Conservation (phyloP, 1,284 basidiomycete genomes). For the Heterobasidion parviporum region DNA sequence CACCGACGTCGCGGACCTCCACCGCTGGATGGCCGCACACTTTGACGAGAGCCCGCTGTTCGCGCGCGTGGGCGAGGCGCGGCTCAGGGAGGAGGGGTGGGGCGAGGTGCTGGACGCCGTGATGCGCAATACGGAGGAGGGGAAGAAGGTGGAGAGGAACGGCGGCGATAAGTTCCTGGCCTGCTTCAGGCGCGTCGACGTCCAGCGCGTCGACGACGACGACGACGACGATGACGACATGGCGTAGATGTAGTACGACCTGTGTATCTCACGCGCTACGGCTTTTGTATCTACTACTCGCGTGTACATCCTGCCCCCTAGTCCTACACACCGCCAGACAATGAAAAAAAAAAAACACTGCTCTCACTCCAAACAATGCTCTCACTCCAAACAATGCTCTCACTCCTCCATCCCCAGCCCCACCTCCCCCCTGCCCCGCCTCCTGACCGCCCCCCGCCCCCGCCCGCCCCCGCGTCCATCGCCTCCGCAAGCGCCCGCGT, state of each 20-base stretch:
- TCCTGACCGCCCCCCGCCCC: constrained; percentile 9
- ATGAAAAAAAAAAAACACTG: background rate
- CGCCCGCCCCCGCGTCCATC: constrained; percentile 27
- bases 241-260: background rate
- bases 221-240: background rate
- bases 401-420: constrained; percentile 14
- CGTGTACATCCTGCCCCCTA: background rate
- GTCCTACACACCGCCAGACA: too few relatives aligned
- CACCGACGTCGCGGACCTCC: constrained; percentile 92
- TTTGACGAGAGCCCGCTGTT: constrained; percentile 85
- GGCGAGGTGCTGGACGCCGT: constrained; percentile 76
- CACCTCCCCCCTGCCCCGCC: constrained; percentile 14
- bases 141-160: constrained; percentile 94
- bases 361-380: too few relatives aligned
- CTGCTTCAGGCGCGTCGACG: constrained; percentile 65
- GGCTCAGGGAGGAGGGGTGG: constrained; percentile 64
- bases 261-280: background rate
- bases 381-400: background rate
- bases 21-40: constrained; percentile 94
- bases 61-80: constrained; percentile 67
- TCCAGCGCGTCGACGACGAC: constrained; percentile 8
- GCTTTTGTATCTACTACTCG: too few relatives aligned
- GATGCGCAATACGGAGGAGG: constrained; percentile 87
- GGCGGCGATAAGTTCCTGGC: constrained; percentile 85
- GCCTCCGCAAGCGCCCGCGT: constrained; percentile 54